These are phyloP conservation scores for Diplocarpon mali DNA, from an alignment of 2,329 filamentous ascomycete species.

Conservation along the genomic window DNA sequence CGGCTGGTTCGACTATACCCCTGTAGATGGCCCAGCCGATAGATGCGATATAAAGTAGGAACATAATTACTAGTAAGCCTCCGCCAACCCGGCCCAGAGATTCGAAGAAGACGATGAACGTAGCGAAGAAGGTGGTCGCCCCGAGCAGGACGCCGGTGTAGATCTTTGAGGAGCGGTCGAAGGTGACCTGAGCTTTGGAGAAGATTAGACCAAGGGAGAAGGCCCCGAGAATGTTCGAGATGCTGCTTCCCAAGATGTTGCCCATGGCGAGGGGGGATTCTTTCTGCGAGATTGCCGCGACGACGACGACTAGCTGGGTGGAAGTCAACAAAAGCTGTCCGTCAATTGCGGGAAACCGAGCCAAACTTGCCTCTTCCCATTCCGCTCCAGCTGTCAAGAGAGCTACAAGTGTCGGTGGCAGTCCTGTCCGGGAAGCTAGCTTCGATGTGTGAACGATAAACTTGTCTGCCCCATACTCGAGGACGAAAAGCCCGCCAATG, in stretches of 20 bases:
- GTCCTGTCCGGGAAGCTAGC: conserved; percentile 33
- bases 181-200: conserved; percentile 27
- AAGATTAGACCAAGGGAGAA: conserved; percentile 42
- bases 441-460: conserved; percentile 41
- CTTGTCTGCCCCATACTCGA: conserved; percentile 41
- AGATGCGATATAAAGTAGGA: conserved; percentile 34
- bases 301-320: conserved; percentile 35
- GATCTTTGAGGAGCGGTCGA: conserved; percentile 38
- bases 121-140: conserved; percentile 31
- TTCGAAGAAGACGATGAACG: conserved; percentile 26
- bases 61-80: conserved; percentile 31
- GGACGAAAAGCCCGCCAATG: conserved; percentile 35
- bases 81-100: conserved; percentile 29
- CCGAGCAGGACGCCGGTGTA: conserved; percentile 34
- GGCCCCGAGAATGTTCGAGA: conserved; percentile 44
- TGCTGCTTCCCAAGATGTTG: conserved; percentile 42
- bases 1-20: conserved; percentile 32
- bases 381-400: conserved; percentile 42
- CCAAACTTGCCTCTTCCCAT: conserved; percentile 37
- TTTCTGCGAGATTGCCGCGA: conserved; percentile 35
- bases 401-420: conserved; percentile 38
- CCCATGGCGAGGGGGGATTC: conserved; percentile 39
- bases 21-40: conserved; percentile 35
- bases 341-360: background rate
- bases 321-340: conserved; percentile 2